Evolutionary conservation across 2,329 filamentous ascomycete genomes (phyloP).

Genomic region (Epichloe bromicola): DNA sequence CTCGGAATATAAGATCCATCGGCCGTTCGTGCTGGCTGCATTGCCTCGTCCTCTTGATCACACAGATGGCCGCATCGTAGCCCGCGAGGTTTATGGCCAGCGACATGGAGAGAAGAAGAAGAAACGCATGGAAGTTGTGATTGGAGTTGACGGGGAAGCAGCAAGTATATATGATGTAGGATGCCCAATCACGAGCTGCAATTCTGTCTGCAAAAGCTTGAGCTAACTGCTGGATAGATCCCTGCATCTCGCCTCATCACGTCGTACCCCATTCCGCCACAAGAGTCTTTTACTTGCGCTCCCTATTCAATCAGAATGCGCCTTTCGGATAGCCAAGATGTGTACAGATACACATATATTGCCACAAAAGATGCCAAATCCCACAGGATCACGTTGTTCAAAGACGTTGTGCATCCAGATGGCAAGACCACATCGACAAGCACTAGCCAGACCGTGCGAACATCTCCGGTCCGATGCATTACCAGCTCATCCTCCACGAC

Average conservation of each 20-base stretch:
- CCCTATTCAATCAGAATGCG: constrained; percentile 45
- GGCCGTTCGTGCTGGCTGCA: constrained; percentile 49
- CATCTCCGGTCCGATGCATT: constrained; percentile 23
- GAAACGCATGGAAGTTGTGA: constrained; percentile 49
- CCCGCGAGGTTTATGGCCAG: constrained; percentile 49
- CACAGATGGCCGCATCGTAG: constrained; percentile 37
- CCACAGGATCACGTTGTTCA: constrained; percentile 45
- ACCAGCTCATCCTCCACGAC: constrained; percentile 17
- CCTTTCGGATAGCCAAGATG: constrained; percentile 30
- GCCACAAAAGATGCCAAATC: constrained; percentile 36
- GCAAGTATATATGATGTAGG: constrained; percentile 53
- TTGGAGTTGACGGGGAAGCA: constrained; percentile 52
- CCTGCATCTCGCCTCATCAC: constrained; percentile 48
- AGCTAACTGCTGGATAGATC: constrained; percentile 29
- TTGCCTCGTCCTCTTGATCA: constrained; percentile 45
- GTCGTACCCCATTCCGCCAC: constrained; percentile 53
- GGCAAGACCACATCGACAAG: constrained; percentile 40
- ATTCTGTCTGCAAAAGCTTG: background rate
- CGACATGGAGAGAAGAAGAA: constrained; percentile 44
- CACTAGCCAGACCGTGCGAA: constrained; percentile 28
- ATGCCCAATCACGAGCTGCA: background rate
- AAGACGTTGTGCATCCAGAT: constrained; percentile 38
- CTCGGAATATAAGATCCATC: constrained; percentile 47
- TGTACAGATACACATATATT: constrained; percentile 48
- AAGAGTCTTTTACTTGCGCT: constrained; percentile 49